Percentiles rank a stretch among this genome's conserved stretches.
These are phyloP conservation scores for Nakazawaea molendinolei DNA, from an alignment of 805 yeast genomes.

Conservation along the genomic window DNA sequence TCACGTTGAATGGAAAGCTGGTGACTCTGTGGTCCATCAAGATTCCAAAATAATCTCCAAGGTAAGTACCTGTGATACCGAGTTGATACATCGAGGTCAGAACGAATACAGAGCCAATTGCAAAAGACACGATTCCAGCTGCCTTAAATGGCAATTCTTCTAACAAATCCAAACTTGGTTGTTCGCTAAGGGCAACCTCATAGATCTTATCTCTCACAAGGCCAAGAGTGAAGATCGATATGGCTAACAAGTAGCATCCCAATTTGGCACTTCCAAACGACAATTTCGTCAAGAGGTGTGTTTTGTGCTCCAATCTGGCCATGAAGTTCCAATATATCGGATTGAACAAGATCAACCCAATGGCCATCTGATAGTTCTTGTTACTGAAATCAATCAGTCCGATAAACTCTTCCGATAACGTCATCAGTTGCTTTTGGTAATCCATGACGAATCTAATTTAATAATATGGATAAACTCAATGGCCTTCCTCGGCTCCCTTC, in stretches of 20 bases:
- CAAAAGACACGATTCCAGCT: conserved; percentile 52
- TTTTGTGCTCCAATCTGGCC: conserved; percentile 80
- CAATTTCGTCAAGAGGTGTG: conserved; percentile 68
- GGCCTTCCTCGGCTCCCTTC: no score
- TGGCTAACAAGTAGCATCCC: conserved; percentile 85
- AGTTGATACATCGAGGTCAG: conserved; percentile 82
- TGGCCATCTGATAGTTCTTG: conserved; percentile 27
- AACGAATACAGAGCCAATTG: conserved; percentile 74
- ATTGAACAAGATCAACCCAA: conserved; percentile 75
- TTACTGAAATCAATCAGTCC: conserved; percentile 10
- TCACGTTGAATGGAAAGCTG: conserved; percentile 86
- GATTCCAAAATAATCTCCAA: conserved; percentile 97
- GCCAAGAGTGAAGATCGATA: conserved; percentile 80
- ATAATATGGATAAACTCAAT: no score
- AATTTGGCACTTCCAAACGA: conserved; percentile 55
- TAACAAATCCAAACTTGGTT: conserved; percentile 58
- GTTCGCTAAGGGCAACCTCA: conserved; percentile 63
- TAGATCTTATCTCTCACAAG: conserved; percentile 71
- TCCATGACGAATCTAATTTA: no score
- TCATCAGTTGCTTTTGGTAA: conserved; percentile 10
- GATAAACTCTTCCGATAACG: conserved; percentile 10
- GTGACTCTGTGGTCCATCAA: conserved; percentile 87
- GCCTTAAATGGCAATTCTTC: conserved; percentile 31
- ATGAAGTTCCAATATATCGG: conserved; percentile 94
- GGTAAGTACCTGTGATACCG: conserved; percentile 93